These are phyloP conservation scores for Excoecaria cochinchinensis DNA, from an alignment of 345 rosid genomes.

Conservation along the genomic window DNA sequence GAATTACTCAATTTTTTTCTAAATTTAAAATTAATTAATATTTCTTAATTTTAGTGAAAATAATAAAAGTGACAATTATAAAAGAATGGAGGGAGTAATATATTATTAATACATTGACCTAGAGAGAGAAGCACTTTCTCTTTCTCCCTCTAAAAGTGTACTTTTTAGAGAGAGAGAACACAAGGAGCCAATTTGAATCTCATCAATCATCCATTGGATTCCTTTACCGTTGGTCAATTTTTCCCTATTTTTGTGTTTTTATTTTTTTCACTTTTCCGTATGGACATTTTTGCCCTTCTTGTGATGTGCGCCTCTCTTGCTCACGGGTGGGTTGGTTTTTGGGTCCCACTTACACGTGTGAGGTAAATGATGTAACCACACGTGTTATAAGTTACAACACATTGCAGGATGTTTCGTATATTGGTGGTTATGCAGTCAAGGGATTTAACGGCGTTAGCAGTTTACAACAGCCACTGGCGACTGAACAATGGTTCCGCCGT, in stretches of 20 bases:
- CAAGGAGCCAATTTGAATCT: background rate
- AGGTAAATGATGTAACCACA: slow-evolving; percentile 26
- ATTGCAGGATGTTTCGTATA: background rate
- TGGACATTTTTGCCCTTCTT: slow-evolving; percentile 18
- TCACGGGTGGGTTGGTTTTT: slow-evolving; percentile 11
- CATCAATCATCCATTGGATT: slow-evolving; percentile 21
- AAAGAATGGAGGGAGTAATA: too few species aligned
- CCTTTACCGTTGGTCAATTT: slow-evolving; percentile 20
- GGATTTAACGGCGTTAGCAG: background rate
- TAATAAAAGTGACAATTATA: too few species aligned
- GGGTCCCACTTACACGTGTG: slow-evolving; percentile 19
- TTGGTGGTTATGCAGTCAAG: background rate
- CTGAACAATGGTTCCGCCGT: background rate
- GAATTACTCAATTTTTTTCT: too few species aligned
- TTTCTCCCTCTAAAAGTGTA: too few species aligned
- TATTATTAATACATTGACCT: too few species aligned
- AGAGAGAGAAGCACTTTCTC: too few species aligned
- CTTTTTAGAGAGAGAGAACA: background rate
- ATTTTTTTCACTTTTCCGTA: background rate
- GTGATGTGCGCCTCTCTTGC: background rate
- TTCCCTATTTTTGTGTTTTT: background rate
- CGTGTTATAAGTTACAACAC: background rate
- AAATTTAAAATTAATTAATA: too few species aligned
- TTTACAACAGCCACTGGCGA: background rate
- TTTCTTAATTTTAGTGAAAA: too few species aligned